Evolutionary conservation across 257 asterid genomes (phyloP), one percentile per base, ranked within the genome.

Genomic region (Cruciata laevipes): DNA sequence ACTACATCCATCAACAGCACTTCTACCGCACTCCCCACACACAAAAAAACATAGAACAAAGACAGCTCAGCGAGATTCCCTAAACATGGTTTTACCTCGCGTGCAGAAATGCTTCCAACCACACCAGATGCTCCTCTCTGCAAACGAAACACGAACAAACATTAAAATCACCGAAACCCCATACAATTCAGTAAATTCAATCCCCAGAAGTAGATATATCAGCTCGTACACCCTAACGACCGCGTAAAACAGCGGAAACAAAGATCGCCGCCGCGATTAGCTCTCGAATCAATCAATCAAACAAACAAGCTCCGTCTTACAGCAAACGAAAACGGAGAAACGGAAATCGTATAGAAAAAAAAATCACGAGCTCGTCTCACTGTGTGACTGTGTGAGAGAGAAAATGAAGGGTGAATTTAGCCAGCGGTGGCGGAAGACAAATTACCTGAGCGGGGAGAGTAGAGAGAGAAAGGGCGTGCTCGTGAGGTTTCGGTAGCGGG

Each of bases 211-310:
- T 33, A 33, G 12, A 31, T 44, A 24, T 30, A 52, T 47, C 69
- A 61, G 67, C 71, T 57, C 30, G 67, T 57, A 70, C 65, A 70
- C 75, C 79, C 75, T 75, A 70, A 40, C 16, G 44, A 16, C 60
- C 13, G 21, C 58, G 12, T 17, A 18, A 20, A 66, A 60, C 55
- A 58, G 30, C 66, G 62, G 49, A 58, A 49, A 5, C 24, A 61
- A 30, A 69, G 74, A 74, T 69, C 62, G 35, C 63, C 24, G 11
- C 61, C 21, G 30, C 17, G 23, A 63, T 74, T 69, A 7, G 23
- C 40, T 61, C 61, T 32, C 59, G 10, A 67, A 73, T 67, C 38
- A 73, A 60, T 27, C 55, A 44, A 38, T 38, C 55, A 47, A 53
- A 53, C 27, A 16, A 40, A 1, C 5, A 72, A 38, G 55, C 60